Base-by-base conservation (phyloP, 225 moss, liverwort and hornwort species). In the Thuidium tamariscinum region DNA sequence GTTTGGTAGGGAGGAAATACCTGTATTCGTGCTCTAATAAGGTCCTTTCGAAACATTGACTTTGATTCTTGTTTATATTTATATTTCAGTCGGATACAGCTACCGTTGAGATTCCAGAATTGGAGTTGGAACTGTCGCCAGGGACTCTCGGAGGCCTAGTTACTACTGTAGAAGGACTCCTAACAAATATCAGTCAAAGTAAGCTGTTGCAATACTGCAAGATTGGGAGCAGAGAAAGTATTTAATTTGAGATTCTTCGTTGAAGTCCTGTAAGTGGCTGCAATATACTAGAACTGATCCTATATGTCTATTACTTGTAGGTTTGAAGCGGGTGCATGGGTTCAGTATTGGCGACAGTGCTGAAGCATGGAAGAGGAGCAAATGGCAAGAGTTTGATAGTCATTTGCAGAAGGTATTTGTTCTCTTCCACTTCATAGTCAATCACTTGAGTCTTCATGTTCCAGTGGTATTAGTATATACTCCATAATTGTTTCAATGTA, bases 91-190 rank as follows among this genome's bases (percentile, higher is more conserved):
- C 97, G 14, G 97, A 97, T 90, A 91, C 97, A 83, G 95, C 97
- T 60, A 88, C 60, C 22, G 93, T 96, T 49, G 91, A 88, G 74
- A 92, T 97, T 86, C 95, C 97, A 81, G 95, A 97, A 81, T 69
- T 97, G 86, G 96, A 97, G 69, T 88, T 97, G 85, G 95, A 97
- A 89, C 93, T 96, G 52, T 87, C 92, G 52, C 54, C 95, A 49
- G 96, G 97, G 81, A 96, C 97, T 37, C 94, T 97, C 23, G 97
- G 96, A 71, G 95, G 97, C 39, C 92, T 97, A 26, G 97, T 97
- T n/a, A 95, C 97, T 17, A 96, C 96, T 37, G 97, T 97, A 34
- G 97, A 97, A 84, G 97, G 97, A 30, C 79, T 97, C 22, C 65
- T 97, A 11, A 85, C 83, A 86, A 92, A 90, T 73, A 91, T 97